Base-by-base conservation (phyloP, 805 yeast genomes). In the Saccharomycopsis oosterbeekiorum region DNA sequence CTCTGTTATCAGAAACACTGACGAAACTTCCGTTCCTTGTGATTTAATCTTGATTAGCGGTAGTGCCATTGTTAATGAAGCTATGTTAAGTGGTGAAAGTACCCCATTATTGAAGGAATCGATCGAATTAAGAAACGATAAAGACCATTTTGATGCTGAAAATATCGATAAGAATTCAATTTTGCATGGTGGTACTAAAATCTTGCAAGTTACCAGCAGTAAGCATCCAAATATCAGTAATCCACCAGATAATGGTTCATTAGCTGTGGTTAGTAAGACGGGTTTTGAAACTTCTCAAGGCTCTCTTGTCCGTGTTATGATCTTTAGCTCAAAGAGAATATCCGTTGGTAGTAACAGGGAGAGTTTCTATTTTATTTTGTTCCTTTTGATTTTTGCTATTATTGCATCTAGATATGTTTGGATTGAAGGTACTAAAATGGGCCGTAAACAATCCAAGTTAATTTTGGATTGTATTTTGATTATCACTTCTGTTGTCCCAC, bases 231-330 rank as follows among this genome's bases (percentile, higher is more conserved):
- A 55, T 10, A 65, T 73, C 57, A 71, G 86, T 55, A 83, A 86
- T 14, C 85, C 97, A 60, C 98, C 99, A 54, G 97, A 94, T 73
- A 75, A 80, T 43, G 99, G 99, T 72, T 96, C 97, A 37, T 73
- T 92, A 57, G 98, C 98, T 6, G 74, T 88, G 61, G 97, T 92
- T 58, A 78, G 88, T 51, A 91, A 89, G 72, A 93, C 97, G 55
- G 99, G 99, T n/a, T 94, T 94, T 70, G 99, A 94, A 75, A 94
- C 99, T 50, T 86, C 97, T 50, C 99, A 94, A 77, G 99, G 99
- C 69, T 88, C 96, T 60, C 82, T 94, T 62, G 99, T 94, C 60
- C 87, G 99, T 75, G 94, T 93, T 68, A 94, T 93, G 99, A 89
- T 94, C 68, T 94, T 88, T 75, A 89, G 97, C 17, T 87, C 96